Base-by-base conservation (phyloP, 2,329 filamentous ascomycete species). In the Xylariaceae sp. region DNA sequence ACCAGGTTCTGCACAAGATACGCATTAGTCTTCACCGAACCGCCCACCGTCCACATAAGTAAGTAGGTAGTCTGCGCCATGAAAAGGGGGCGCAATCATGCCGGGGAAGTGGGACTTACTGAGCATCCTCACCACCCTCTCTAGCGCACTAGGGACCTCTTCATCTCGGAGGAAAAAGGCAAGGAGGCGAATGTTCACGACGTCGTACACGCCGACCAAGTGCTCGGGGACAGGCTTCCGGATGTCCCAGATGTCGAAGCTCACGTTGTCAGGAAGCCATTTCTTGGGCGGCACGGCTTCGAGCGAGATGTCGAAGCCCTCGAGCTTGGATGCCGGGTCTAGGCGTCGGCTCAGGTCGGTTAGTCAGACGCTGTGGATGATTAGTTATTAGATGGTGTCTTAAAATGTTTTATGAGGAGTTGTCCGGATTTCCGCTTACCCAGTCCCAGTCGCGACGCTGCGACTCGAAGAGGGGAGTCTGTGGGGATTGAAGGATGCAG, bases 121-220 rank as follows among this genome's bases (percentile, higher is more conserved):
- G 9, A 41, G n/a, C 16, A 44, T n/a, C 17, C 23, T 29, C 9
- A 32, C 11, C 3, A 41, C 31, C 5, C 39, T 38, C 3, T 9
- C 21, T 4, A 45, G 8, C 11, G 38, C 35, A 4, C n/a, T 4
- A 4, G 30, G 19, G 2, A 41, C 24, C 12, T 47, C 39, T 7
- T 52, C 44, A 3, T 46, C 43, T n/a, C 37, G 31, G 8, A 50
- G n/a, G 3, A 56, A 38, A 13, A 52, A 49, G 12, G 38, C 39
- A n/a, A 54, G 43, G 42, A 52, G 47, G 9, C 50, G 48, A n/a
- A 55, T 27, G 18, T 56, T 38, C 14, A 54, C 41, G n/a, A 56
- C 34, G 23, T 55, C 50, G 16, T 45, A 55, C 3, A 23, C 27
- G 2, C 36, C 41, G 3, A 47, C 15, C 4, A 53, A 41, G 18